A percentile compares a stretch with the other conserved stretches of the same genome.
These are phyloP conservation scores for Ustilago cynodontis DNA, from an alignment of 1,284 basidiomycete genomes.

Conservation along the genomic window DNA sequence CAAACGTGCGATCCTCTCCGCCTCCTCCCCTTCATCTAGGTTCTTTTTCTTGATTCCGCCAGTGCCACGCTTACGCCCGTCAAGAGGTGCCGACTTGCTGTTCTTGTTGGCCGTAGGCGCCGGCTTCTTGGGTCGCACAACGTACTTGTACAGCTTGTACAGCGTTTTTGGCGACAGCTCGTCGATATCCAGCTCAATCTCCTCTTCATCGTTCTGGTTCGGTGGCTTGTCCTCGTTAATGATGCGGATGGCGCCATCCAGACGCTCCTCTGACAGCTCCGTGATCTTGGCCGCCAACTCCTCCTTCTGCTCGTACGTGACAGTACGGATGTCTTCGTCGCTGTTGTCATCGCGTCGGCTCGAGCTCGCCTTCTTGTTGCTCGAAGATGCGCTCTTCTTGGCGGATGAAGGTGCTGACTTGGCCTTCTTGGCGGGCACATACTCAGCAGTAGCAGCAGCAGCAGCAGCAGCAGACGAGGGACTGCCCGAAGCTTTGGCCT, in stretches of 20 bases:
- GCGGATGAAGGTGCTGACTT: conserved; percentile 41
- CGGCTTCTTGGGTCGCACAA: conserved; percentile 66
- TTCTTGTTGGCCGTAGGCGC: conserved; percentile 47
- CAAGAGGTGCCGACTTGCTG: conserved; percentile 57
- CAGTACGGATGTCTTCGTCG: conserved; percentile 65
- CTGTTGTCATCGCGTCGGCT: conserved; percentile 43
- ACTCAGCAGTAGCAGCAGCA: conserved; percentile 34
- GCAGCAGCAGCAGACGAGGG: conserved; percentile 32
- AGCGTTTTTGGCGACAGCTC: conserved; percentile 66
- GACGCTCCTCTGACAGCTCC: conserved; percentile 67
- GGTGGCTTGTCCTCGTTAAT: conserved; percentile 69
- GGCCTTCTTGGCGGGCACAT: conserved; percentile 54
- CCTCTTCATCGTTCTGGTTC: conserved; percentile 65
- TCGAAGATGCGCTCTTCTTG: conserved; percentile 52
- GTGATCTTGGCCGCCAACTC: conserved; percentile 69
- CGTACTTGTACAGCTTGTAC: conserved; percentile 69
- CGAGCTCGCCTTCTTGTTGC: conserved; percentile 50
- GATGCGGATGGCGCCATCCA: conserved; percentile 69
- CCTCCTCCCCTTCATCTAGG: conserved; percentile 68
- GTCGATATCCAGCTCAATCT: conserved; percentile 70
- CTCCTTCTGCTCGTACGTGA: conserved; percentile 69
- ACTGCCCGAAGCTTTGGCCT: conserved; percentile 40
- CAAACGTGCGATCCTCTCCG: conserved; percentile 64
- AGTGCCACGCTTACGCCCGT: conserved; percentile 67
- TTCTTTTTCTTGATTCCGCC: conserved; percentile 70